A percentile compares a stretch with the other conserved stretches of the same genome.
Evolutionary conservation across 192 early-diverging fungal species (phyloP).

Genomic region (Gaertneriomyces sp.): DNA sequence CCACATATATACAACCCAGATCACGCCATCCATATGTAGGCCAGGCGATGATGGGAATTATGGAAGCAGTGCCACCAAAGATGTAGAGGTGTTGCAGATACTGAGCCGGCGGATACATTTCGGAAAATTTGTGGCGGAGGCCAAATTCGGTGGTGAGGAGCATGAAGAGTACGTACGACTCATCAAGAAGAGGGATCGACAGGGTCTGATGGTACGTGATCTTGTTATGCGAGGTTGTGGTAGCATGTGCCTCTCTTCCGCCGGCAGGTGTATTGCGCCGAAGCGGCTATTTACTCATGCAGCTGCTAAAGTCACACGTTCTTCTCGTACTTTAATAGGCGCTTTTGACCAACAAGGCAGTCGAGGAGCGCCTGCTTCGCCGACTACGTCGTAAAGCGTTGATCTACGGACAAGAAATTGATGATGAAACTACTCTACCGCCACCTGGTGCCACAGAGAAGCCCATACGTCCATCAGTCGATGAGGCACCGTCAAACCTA

Average conservation of each 20-base stretch:
- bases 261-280: too few species aligned
- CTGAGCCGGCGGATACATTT: conserved; percentile 93
- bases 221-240: too few species aligned
- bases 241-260: too few species aligned
- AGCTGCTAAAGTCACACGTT: too few species aligned
- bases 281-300: background rate
- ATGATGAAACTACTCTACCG: conserved; percentile 34
- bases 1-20: conserved; percentile 75
- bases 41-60: conserved; percentile 84
- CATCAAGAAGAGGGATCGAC: conserved; percentile 69
- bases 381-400: conserved; percentile 84
- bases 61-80: conserved; percentile 88
- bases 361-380: conserved; percentile 79
- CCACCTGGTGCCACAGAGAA: conserved; percentile 4
- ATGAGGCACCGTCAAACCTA: conserved; percentile 19
- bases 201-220: conserved; percentile 58
- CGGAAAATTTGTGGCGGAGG: conserved; percentile 95
- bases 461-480: background rate
- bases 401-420: conserved; percentile 90
- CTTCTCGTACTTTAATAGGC: conserved; percentile 23
- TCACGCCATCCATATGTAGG: conserved; percentile 70
- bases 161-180: conserved; percentile 73
- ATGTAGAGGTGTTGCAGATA: conserved; percentile 88
- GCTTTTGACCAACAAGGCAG: conserved; percentile 80
- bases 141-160: conserved; percentile 84